phyloP scores from a whole-genome alignment of 345 rosid genomes.

The Euclidium syriacum region DNA sequence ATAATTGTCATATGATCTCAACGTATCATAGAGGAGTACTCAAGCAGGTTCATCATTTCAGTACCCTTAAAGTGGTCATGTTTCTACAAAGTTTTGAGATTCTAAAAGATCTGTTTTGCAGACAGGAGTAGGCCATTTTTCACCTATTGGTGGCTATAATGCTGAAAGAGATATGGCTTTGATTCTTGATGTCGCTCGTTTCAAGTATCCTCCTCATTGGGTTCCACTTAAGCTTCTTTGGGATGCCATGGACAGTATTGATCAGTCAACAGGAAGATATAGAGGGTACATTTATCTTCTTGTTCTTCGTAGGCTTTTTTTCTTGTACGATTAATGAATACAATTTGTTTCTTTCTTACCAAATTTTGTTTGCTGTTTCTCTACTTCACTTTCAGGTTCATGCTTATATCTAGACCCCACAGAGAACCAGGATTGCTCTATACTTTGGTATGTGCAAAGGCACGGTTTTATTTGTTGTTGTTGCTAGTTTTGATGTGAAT shows the following conservation, averaged over 20 bases:
- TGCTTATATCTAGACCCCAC: constrained; percentile 78
- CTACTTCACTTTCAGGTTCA: constrained; percentile 51
- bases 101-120: constrained; percentile 30
- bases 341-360: background rate
- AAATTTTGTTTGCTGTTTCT: background rate
- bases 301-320: background rate
- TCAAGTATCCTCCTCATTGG: constrained; percentile 99
- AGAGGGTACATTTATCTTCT: constrained; percentile 56
- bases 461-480: constrained; percentile 1
- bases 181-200: constrained; percentile 95
- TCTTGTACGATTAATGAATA: background rate
- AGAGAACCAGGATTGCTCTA: constrained; percentile 80
- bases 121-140: constrained; percentile 95
- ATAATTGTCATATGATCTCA: constrained; percentile 70
- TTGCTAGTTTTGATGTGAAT: background rate
- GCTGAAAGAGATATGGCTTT: constrained; percentile 87
- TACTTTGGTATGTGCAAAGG: constrained; percentile 53
- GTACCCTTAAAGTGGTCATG: background rate
- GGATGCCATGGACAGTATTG: constrained; percentile 82
- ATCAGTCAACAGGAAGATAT: constrained; percentile 56
- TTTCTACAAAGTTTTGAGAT: background rate
- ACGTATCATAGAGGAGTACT: constrained; percentile 69
- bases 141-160: constrained; percentile 95
- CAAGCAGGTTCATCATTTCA: constrained; percentile 53
- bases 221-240: constrained; percentile 89